Percentiles rank a stretch among this genome's conserved stretches.
These are phyloP conservation scores for Alternaria sp. DNA, from an alignment of 2,329 filamentous ascomycete genomes.

Conservation along the genomic window DNA sequence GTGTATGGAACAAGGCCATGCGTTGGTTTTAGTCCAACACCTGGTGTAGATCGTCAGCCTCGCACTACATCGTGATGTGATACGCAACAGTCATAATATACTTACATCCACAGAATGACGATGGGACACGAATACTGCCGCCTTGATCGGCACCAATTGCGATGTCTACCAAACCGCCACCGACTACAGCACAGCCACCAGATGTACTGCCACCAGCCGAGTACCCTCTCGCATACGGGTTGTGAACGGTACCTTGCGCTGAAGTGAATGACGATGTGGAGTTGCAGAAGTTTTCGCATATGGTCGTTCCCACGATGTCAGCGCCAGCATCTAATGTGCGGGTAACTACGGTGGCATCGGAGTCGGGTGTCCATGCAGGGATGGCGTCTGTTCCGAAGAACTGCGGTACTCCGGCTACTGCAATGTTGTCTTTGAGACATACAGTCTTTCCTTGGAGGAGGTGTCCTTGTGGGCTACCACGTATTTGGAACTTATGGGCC, in stretches of 20 bases:
- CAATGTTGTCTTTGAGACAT: conserved; percentile 62
- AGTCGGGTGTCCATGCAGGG: conserved; percentile 55
- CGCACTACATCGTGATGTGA: not conserved
- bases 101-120: conserved; percentile 45
- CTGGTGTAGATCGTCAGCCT: not conserved
- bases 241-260: conserved; percentile 46
- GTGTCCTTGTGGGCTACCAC: conserved; percentile 31
- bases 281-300: conserved; percentile 62
- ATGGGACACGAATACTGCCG: conserved; percentile 48
- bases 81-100: not conserved
- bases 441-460: conserved; percentile 51
- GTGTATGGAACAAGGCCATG: conserved; percentile 60
- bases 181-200: conserved; percentile 54
- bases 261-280: conserved; percentile 57
- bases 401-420: conserved; percentile 61
- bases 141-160: conserved; percentile 50
- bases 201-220: conserved; percentile 57
- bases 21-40: conserved; percentile 53
- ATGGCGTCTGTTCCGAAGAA: conserved; percentile 60
- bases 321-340: conserved; percentile 59
- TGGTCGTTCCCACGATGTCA: conserved; percentile 57
- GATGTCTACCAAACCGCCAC: conserved; percentile 46
- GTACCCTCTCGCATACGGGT: conserved; percentile 55
- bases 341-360: conserved; percentile 62
- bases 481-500: conserved; percentile 59